phyloP scores from a whole-genome alignment of 257 asterid genomes.

The Mitragyna speciosa region DNA sequence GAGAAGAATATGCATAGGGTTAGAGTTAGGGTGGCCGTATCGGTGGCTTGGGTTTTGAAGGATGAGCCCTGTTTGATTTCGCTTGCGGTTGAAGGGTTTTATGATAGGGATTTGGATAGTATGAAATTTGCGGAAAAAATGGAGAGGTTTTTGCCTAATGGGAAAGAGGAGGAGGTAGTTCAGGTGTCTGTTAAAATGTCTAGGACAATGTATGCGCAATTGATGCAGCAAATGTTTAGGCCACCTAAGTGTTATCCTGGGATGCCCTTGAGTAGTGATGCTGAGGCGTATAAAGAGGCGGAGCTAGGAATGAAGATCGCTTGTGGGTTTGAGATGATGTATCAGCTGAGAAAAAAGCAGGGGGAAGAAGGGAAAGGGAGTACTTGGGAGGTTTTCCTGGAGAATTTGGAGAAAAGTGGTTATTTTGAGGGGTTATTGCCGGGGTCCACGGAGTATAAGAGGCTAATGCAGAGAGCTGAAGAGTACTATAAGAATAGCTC shows the following conservation, averaged over 20 bases:
- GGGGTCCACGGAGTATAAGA: slow-evolving; percentile 71
- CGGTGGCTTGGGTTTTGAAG: slow-evolving; percentile 77
- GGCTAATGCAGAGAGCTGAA: slow-evolving; percentile 74
- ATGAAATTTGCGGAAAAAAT: slow-evolving; percentile 79
- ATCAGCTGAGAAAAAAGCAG: slow-evolving; percentile 70
- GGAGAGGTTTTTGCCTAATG: slow-evolving; percentile 68
- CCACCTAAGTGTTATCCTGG: slow-evolving; percentile 74
- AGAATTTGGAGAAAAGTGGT: slow-evolving; percentile 67
- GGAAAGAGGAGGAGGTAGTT: slow-evolving; percentile 73
- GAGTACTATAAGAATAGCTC: slow-evolving; percentile 63
- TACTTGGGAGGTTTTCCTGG: slow-evolving; percentile 79
- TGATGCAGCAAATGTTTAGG: slow-evolving; percentile 81
- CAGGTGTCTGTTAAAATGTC: slow-evolving; percentile 70
- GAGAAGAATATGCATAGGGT: slow-evolving; percentile 60
- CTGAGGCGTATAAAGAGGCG: slow-evolving; percentile 63
- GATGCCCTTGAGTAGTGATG: slow-evolving; percentile 66
- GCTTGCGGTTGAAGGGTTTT: slow-evolving; percentile 81
- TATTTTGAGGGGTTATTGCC: slow-evolving; percentile 76
- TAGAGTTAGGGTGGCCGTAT: slow-evolving; percentile 63
- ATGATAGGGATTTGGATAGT: slow-evolving; percentile 82
- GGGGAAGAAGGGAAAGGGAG: slow-evolving; percentile 89
- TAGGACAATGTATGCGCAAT: slow-evolving; percentile 92
- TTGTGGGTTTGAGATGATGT: slow-evolving; percentile 96
- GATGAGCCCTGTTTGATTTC: slow-evolving; percentile 68
- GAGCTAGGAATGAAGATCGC: slow-evolving; percentile 88